These are phyloP conservation scores for Amaranthus palmeri DNA, from an alignment of 148 eudicot species.

Conservation along the genomic window DNA sequence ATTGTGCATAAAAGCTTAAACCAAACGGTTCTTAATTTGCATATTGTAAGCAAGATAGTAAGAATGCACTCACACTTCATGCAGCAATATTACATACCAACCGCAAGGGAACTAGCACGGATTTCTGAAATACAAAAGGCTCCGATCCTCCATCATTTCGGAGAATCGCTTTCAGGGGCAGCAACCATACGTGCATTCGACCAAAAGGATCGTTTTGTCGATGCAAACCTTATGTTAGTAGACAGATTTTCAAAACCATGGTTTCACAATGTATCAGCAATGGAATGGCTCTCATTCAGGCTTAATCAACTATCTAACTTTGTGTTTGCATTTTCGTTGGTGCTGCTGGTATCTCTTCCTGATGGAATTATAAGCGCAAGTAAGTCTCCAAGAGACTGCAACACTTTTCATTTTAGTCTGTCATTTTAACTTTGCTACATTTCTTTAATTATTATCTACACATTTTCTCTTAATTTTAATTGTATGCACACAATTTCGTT, in stretches of 20 bases:
- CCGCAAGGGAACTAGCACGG: constrained; percentile 93
- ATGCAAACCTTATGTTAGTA: constrained; percentile 61
- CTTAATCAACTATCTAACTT: constrained; percentile 92
- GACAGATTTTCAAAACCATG: constrained; percentile 82
- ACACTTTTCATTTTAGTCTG: too few species aligned
- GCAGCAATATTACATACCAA: constrained; percentile 95
- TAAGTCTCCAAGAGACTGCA: constrained; percentile 27
- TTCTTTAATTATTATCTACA: too few species aligned
- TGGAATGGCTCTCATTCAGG: constrained; percentile 99
- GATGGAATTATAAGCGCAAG: constrained; percentile 94
- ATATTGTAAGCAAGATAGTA: neutral
- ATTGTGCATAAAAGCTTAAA: neutral
- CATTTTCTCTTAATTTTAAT: too few species aligned
- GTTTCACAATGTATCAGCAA: constrained; percentile 95
- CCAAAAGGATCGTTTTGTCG: constrained; percentile 62
- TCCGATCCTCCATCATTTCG: constrained; percentile 96
- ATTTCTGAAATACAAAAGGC: constrained; percentile 82
- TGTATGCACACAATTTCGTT: too few species aligned
- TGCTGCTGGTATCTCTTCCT: constrained; percentile 83
- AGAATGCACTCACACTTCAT: constrained; percentile 6
- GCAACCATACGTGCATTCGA: constrained; percentile 94
- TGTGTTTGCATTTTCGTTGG: constrained; percentile 87
- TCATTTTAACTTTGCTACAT: too few species aligned
- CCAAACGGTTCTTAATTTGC: neutral
- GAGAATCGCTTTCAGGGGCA: constrained; percentile 96